Base-by-base conservation (phyloP, 768 basidiomycete species). In the Daedaleopsis sinensis region DNA sequence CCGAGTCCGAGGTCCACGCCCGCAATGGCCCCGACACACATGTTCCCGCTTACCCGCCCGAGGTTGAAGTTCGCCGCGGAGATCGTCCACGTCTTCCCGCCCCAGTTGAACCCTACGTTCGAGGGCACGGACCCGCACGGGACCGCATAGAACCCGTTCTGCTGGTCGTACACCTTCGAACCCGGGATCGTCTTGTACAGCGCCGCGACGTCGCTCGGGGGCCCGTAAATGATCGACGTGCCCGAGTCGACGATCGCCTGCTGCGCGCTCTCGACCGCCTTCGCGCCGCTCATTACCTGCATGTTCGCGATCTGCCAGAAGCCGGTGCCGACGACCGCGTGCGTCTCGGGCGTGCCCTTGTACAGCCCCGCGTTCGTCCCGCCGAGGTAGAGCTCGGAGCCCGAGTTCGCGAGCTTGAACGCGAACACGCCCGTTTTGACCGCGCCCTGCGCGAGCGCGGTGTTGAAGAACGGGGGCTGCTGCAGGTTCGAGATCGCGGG, bases 71-170 rank as follows among this genome's bases (percentile, higher is more conserved):
- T 72, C 7, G 37, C 72, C 1, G 68, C 23, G 37, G 65, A 57
- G 67, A 80, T 70, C 1, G 63, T 38, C 71, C 75, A 79, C 5
- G 58, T 59, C 67, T 72, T 71, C 53, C 71, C 71, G 56, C 70
- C 72, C 70, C 70, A 72, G 57, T 49, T 66, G 66, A 72, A 72
- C 36, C 68, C 61, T 39, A 73, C 61, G 19, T 62, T 57, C 5
- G 67, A 66, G 27, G 62, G 53, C 18, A 68, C 55, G 4, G 47
- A 8, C 63, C 57, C 39, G 67, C 72, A 73, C 8, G 71, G 71
- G 68, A 58, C 71, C 36, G 62, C 65, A 62, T 71, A 72, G 64
- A 66, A 69, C 24, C 71, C 71, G 21, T 67, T 39, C 16, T 15
- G 13, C 11, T 66, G 61, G 65, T 71, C 69, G 62, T 65, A 70